These are phyloP conservation scores for Ceratobasidium papillatum DNA, from an alignment of 1,284 basidiomycete species.

Conservation along the genomic window DNA sequence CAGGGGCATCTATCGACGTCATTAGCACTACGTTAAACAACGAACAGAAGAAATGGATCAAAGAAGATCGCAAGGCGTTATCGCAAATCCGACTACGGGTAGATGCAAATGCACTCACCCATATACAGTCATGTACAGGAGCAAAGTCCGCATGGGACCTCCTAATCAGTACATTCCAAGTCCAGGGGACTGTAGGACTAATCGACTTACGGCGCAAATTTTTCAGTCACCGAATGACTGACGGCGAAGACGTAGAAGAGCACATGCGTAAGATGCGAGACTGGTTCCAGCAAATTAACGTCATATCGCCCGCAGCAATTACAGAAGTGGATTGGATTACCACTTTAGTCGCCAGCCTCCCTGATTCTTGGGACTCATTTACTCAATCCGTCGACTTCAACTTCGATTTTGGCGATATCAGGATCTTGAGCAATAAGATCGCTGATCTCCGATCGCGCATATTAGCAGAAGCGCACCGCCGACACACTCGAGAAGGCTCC, in stretches of 20 bases:
- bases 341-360: background rate
- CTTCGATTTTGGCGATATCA: background rate
- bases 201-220: background rate
- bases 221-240: background rate
- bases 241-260: constrained; percentile 8
- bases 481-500: background rate
- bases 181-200: constrained; percentile 5
- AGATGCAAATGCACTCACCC: background rate
- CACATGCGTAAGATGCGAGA: constrained; percentile 3
- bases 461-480: background rate
- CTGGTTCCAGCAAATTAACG: constrained; percentile 10
- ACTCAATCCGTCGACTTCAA: constrained; percentile 4
- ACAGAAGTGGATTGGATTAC: background rate
- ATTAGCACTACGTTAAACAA: background rate
- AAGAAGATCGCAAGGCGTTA: background rate
- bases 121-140: background rate
- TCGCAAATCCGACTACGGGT: background rate
- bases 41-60: background rate
- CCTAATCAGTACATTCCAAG: background rate
- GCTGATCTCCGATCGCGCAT: background rate
- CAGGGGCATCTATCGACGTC: no score
- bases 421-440: background rate
- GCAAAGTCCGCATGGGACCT: background rate
- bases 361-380: no score
- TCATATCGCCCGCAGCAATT: background rate